Evolutionary conservation across 371 early-diverging fungal genomes (phyloP), one percentile per base, ranked within the genome.

Genomic region (Mortierella sp.): DNA sequence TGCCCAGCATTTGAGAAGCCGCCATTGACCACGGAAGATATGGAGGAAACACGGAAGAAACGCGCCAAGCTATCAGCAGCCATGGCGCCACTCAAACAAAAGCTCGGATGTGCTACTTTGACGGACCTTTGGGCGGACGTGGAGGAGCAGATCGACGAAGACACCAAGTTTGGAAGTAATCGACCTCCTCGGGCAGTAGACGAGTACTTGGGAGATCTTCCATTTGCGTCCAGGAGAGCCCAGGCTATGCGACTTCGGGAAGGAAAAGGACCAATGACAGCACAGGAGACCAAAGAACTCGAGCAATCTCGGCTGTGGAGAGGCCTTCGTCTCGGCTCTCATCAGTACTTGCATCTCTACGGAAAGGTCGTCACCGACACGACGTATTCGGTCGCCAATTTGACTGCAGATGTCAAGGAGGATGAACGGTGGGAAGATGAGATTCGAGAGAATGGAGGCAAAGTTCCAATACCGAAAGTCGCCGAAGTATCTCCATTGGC

Each of bases 311-410:
- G 64, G 46, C 24, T 76, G 14, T 76, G 70, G 70, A 55, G 65
- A 21, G 62, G 54, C 1, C 61, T 76, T 41, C 77, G 77, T 3
- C 57, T 76, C 2, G 77, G 77, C 19, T 28, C 55, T 8, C 48
- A 44, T n/a, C 55, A 61, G 28, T 65, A 69, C 46, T 14, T 76
- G 22, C 66, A 76, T 34, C 49, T 76, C 17, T 76, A 76, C 28
- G 57, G 54, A 29, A 48, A 67, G 9, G 25, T 37, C 21, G 48
- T 34, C 1, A 28, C 22, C 0, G 52, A 58, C 28, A 19, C 45
- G 2, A 29, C 46, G 5, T 71, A 63, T 34, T 27, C 50, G 0
- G 27, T 65, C 27, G 29, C 49, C 2, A 50, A n/a, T 0, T 13
- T 69, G 49, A 44, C 27, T 17, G 37, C 29, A 1, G 77, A 64